Percentiles rank a stretch among this genome's conserved stretches.
Conservation (phyloP, 1,284 basidiomycete genomes). For the Ganoderma multipileum region DNA sequence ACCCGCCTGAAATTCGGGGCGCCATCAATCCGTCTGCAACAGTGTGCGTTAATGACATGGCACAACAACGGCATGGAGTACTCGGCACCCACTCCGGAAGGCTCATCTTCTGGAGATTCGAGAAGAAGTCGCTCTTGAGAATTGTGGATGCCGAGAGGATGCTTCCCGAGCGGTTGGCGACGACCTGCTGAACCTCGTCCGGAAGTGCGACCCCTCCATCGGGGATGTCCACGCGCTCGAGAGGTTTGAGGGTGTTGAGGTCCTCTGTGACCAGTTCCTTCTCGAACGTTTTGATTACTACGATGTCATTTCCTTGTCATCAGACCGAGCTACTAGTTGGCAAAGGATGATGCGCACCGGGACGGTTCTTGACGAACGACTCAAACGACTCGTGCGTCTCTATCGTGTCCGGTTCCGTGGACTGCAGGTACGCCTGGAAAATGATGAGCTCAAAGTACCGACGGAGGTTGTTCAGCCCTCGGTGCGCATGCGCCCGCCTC, state of each 20-base stretch:
- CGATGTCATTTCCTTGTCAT: not conserved
- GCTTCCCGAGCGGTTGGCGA: slow-evolving; percentile 84
- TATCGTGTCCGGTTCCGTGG: slow-evolving; percentile 84
- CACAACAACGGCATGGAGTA: too few relatives aligned
- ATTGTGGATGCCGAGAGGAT: slow-evolving; percentile 94
- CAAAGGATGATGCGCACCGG: slow-evolving; percentile 56
- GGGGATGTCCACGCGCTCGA: slow-evolving; percentile 77
- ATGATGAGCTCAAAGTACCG: slow-evolving; percentile 93
- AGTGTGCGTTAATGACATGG: not conserved
- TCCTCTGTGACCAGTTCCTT: slow-evolving; percentile 89
- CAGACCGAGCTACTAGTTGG: not conserved
- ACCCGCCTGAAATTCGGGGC: slow-evolving; percentile 91
- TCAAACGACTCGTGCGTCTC: slow-evolving; percentile 81
- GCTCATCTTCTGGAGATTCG: slow-evolving; percentile 93
- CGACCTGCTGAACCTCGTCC: slow-evolving; percentile 88
- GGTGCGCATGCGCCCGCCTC: slow-evolving; percentile 70
- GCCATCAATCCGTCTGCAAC: slow-evolving; percentile 84
- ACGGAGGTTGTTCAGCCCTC: slow-evolving; percentile 82
- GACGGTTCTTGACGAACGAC: slow-evolving; percentile 81
- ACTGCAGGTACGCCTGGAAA: slow-evolving; percentile 94
- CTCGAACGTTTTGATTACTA: slow-evolving; percentile 95
- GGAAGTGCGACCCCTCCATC: slow-evolving; percentile 80
- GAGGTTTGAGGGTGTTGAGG: slow-evolving; percentile 82
- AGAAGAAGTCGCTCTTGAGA: slow-evolving; percentile 98
- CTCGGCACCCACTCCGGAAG: slow-evolving; percentile 77